Percentiles rank a stretch among this genome's conserved stretches.
phyloP scores from a whole-genome alignment of 2,329 filamentous ascomycete genomes.

The Hirsutella minnesotensis region DNA sequence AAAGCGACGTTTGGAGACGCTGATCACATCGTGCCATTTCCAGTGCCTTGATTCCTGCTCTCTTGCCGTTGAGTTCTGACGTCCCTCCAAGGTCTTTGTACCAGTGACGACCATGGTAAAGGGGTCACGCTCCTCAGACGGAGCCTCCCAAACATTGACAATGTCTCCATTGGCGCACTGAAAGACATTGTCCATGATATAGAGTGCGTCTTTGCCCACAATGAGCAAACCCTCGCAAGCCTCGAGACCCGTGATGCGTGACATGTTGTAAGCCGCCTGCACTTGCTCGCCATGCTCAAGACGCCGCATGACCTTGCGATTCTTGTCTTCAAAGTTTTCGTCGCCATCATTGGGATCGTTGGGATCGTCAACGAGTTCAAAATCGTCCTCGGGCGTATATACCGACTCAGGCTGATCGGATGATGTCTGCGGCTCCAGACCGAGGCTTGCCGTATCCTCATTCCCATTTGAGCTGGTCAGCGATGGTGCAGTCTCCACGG shows the following conservation, averaged over 20 bases:
- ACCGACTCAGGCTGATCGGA: slow-evolving; percentile 11
- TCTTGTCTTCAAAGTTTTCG: slow-evolving; percentile 88
- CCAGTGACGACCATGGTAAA: slow-evolving; percentile 88
- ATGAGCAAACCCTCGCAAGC: slow-evolving; percentile 90
- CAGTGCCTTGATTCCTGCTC: slow-evolving; percentile 83
- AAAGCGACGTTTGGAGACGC: slow-evolving; percentile 90
- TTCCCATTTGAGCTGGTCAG: slow-evolving; percentile 11
- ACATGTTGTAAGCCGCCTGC: slow-evolving; percentile 89
- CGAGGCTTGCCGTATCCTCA: slow-evolving; percentile 8
- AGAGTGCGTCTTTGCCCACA: slow-evolving; percentile 80
- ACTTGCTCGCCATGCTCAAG: slow-evolving; percentile 84
- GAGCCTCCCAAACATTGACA: slow-evolving; percentile 90
- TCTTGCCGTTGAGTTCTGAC: slow-evolving; percentile 34
- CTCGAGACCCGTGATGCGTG: slow-evolving; percentile 84
- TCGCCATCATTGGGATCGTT: slow-evolving; percentile 66
- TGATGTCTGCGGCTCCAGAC: slow-evolving; percentile 12
- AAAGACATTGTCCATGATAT: slow-evolving; percentile 94
- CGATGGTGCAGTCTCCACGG: slow-evolving; percentile 7
- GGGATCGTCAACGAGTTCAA: slow-evolving; percentile 90
- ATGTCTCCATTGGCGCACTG: slow-evolving; percentile 92
- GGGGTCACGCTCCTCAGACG: slow-evolving; percentile 81
- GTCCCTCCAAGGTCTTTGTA: slow-evolving; percentile 49
- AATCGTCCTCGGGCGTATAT: slow-evolving; percentile 64
- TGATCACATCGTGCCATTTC: slow-evolving; percentile 91
- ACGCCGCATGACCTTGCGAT: slow-evolving; percentile 92